Conservation (phyloP, 1,284 basidiomycete genomes). For the Marasmius oreades region DNA sequence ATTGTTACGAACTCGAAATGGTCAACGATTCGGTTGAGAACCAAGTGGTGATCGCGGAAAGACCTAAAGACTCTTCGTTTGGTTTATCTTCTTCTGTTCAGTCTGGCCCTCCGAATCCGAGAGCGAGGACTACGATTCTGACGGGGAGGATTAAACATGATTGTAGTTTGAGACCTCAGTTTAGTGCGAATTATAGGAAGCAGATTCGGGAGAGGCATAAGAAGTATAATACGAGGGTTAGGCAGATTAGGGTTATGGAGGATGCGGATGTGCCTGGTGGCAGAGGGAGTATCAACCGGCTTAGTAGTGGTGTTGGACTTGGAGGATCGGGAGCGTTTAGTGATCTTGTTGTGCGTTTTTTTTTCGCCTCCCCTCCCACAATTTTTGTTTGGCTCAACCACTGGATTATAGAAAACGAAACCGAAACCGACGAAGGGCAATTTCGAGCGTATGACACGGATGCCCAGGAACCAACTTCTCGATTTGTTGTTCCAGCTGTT, state of each 20-base stretch:
- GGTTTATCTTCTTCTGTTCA: slow-evolving; percentile 29
- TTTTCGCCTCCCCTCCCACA: slow-evolving; percentile 1
- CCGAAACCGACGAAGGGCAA: slow-evolving; percentile 62
- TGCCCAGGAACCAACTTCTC: slow-evolving; percentile 86
- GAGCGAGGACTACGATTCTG: slow-evolving; percentile 69
- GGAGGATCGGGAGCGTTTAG: slow-evolving; percentile 47
- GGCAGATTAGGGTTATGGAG: slow-evolving; percentile 59
- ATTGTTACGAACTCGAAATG: slow-evolving; percentile 76
- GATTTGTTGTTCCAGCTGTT: slow-evolving; percentile 84
- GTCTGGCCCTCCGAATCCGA: slow-evolving; percentile 36
- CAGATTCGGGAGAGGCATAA: slow-evolving; percentile 60
- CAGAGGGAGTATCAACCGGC: slow-evolving; percentile 62
- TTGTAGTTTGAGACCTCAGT: slow-evolving; percentile 61
- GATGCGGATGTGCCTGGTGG: slow-evolving; percentile 59
- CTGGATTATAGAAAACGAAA: slow-evolving; percentile 49
- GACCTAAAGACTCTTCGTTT: slow-evolving; percentile 59
- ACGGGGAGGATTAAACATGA: slow-evolving; percentile 76
- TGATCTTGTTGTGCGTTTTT: slow-evolving; percentile 54
- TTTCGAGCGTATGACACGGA: slow-evolving; percentile 86
- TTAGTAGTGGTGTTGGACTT: slow-evolving; percentile 52
- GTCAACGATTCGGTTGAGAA: slow-evolving; percentile 72
- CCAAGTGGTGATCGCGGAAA: slow-evolving; percentile 74
- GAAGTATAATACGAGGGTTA: slow-evolving; percentile 56
- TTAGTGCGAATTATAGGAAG: slow-evolving; percentile 59
- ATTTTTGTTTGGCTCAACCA: slow-evolving; percentile 2